phyloP scores from a whole-genome alignment of 305 asterid species.

The Fraxinus latifolia region DNA sequence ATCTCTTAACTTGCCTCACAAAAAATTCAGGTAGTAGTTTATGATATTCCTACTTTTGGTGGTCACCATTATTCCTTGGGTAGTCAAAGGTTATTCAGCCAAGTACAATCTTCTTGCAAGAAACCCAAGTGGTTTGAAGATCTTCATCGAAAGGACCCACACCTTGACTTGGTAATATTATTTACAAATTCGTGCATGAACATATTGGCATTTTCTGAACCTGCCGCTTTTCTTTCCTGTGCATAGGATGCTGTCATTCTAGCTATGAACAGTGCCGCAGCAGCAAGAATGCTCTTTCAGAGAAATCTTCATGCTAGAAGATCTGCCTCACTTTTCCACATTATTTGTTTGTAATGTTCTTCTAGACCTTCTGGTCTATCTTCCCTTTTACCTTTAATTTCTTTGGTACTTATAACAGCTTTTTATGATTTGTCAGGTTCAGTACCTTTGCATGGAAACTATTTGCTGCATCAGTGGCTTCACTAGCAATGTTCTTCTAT shows the following conservation, averaged over 20 bases:
- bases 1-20: conserved; percentile 24
- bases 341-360: conserved; percentile 51
- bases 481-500: conserved; percentile 56
- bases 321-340: conserved; percentile 24
- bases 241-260: conserved; percentile 64
- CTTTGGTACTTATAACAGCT: conserved; percentile 24
- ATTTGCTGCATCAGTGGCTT: conserved; percentile 58
- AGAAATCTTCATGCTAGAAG: conserved; percentile 34
- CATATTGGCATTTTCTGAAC: conserved; percentile 23
- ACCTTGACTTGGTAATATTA: conserved; percentile 63
- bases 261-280: conserved; percentile 73
- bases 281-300: conserved; percentile 52
- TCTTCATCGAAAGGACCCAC: conserved; percentile 51
- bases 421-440: conserved; percentile 54
- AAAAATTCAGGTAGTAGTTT: conserved; percentile 57
- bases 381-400: conserved; percentile 14
- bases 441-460: conserved; percentile 54
- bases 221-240: conserved; percentile 17
- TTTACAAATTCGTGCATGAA: neutral
- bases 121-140: conserved; percentile 79
- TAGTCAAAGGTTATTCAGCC: conserved; percentile 28
- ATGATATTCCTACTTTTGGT: conserved; percentile 69
- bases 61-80: conserved; percentile 75
- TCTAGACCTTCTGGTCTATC: conserved; percentile 1
- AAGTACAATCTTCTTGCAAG: conserved; percentile 40